Base-by-base conservation (phyloP, 495 filamentous ascomycete genomes). In the Penicillium maclennaniae region DNA sequence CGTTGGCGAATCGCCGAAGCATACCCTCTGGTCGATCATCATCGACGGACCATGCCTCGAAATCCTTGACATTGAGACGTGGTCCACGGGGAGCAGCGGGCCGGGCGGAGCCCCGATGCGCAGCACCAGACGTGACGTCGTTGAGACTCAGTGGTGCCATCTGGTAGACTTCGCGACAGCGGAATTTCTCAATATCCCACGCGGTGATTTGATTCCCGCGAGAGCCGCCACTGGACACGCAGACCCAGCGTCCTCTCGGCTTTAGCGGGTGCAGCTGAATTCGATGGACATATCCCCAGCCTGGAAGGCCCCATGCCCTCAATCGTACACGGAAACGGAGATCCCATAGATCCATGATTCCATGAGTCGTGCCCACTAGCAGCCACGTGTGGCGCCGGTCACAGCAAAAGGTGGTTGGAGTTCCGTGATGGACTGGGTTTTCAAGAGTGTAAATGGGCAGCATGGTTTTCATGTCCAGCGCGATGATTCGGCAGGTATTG, bases 291-390 rank as follows among this genome's bases (percentile, higher is more conserved):
- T 88, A 77, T 7, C 85, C 81, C 59, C 85, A 87, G 26, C 88
- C 88, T 2, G 89, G 84, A 8, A 99, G 79, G 19, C 88, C 90
- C 92, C 92, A 97, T 6, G 85, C 87, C 68, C 88, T 92, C 26
- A 96, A 69, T 15, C 91, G 84, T 45, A 96, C 78, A 47, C 82
- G 87, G 72, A 97, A 99, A 15, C 95, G 87, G 15, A 99, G 81
- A 65, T 99, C 95, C 93, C 95, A 99, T 16, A 99, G 77, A 60
- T 95, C 88, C 7, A 99, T 73, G 43, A 97, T 84, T 4, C 95
- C 95, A 59, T 97, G 92, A 7, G 91, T 89, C 0, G 95, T 97
- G 28, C 92, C 93, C 4, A 97, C 69, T 7, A 95, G 74, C 4
- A 99, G 74, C 95, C 95, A 99, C 58, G 88, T 88, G 44, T 86